Base-by-base conservation (phyloP, 768 basidiomycete species). In the Collybiopsis luxurians region DNA sequence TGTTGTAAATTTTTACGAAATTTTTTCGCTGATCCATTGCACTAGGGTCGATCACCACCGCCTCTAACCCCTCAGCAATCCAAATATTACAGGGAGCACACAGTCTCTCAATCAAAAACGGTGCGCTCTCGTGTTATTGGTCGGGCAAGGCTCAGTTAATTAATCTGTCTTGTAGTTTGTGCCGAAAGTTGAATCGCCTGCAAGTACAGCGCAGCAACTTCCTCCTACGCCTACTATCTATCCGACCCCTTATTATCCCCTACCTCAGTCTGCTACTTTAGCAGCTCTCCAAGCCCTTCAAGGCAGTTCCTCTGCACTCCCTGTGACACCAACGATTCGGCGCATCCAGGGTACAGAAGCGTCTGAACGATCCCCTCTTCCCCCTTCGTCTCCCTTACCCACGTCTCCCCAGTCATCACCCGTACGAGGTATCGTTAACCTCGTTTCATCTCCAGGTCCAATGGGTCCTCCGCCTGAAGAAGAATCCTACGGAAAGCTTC, bases 391-490 rank as follows among this genome's bases (percentile, higher is more conserved):
- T 7, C 82, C 86, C 21, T 80, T 78, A 31, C 68, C 76, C 19
- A 78, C 76, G 13, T 86, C 89, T 15, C 88, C 88, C 13, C 69
- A 80, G 13, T 84, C 83, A 27, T 89, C 87, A 51, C 89, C 89
- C 6, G 69, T 72, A 51, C 78, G 79, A 59, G 80, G 77, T 19
- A 71, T 82, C 30, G 78, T 89, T 23, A 89, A 91, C 64, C 69
- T 86, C n/a, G 90, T 91, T 26, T 91, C 90, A n/a, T 91, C 90
- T 9, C 90, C 90, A 3, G 89, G 87, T 0, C 88, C 87, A 5
- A 88, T 89, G 85, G 81, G 77, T 0, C 81, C 84, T 19, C 74
- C 75, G 45, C 86, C 86, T 12, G 71, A 77, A 36, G 85, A 88
- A 66, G 82, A 83, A 21, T 85, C 86, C 52, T 85, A 86, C 42